Conservation (phyloP, 306 rosid genomes). For the Cicer yamashitae region DNA sequence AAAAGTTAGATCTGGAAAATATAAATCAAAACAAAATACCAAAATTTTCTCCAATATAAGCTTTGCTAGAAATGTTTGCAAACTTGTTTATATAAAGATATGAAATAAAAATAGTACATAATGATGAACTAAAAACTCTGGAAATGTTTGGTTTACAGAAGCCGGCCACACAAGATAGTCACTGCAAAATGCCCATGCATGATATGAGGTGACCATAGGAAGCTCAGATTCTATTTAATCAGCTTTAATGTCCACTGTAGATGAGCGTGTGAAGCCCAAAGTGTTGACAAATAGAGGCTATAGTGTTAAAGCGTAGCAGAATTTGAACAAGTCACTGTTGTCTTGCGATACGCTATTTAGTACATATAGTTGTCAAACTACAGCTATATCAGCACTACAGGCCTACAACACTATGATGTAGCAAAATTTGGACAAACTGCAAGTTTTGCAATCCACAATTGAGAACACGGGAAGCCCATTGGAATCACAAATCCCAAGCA, state of each 20-base stretch:
- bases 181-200: background rate
- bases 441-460: too few species aligned
- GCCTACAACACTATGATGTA: too few species aligned
- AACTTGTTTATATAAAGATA: slow-evolving; percentile 22
- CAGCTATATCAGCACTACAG: too few species aligned
- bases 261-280: background rate
- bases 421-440: too few species aligned
- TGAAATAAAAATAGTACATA: slow-evolving; percentile 3
- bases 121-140: background rate
- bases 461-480: background rate
- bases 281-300: too few species aligned
- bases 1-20: slow-evolving; percentile 20
- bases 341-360: too few species aligned
- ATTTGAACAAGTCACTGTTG: too few species aligned
- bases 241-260: background rate
- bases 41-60: background rate
- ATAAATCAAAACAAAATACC: slow-evolving; percentile 6
- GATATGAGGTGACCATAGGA: background rate
- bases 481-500: background rate
- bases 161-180: slow-evolving; percentile 11
- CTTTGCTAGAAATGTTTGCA: slow-evolving; percentile 25
- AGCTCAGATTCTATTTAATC: background rate
- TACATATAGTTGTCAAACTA: too few species aligned
- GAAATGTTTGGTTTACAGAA: background rate
- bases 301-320: too few species aligned